These are phyloP conservation scores for Gelatoporia subvermispora DNA, from an alignment of 768 basidiomycete genomes.

Conservation along the genomic window DNA sequence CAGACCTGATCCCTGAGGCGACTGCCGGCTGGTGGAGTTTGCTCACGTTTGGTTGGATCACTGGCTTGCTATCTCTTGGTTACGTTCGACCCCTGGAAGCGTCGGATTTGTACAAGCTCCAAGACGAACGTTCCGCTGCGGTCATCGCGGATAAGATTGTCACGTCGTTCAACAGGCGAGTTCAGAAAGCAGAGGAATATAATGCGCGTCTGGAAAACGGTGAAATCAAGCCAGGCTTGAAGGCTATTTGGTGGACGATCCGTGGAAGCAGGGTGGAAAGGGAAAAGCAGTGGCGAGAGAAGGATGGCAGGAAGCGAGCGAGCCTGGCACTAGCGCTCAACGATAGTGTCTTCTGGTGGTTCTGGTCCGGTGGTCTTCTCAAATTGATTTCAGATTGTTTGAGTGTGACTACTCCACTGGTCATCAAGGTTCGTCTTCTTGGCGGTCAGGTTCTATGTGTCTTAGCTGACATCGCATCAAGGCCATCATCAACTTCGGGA, in stretches of 20 bases:
- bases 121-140: conserved; percentile 53
- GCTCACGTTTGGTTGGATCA: conserved; percentile 74
- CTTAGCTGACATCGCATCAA: conserved; percentile 21
- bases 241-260: conserved; percentile 54
- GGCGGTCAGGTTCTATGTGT: neutral
- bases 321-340: conserved; percentile 70
- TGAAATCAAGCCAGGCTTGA: conserved; percentile 49
- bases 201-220: conserved; percentile 67
- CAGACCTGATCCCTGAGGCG: conserved; percentile 59
- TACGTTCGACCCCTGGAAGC: conserved; percentile 79
- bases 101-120: conserved; percentile 76
- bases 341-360: conserved; percentile 72
- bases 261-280: conserved; percentile 46
- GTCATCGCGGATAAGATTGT: conserved; percentile 60
- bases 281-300: conserved; percentile 62
- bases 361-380: conserved; percentile 65
- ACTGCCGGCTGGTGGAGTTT: conserved; percentile 54
- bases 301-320: conserved; percentile 54
- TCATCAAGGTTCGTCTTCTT: conserved; percentile 61
- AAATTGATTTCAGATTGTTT: conserved; percentile 65
- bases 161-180: conserved; percentile 56
- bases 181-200: conserved; percentile 56
- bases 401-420: conserved; percentile 68
- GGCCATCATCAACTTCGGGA: conserved; percentile 70
- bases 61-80: conserved; percentile 64